Conservation (phyloP, 1,284 basidiomycete genomes). For the Vanrija sp. region DNA sequence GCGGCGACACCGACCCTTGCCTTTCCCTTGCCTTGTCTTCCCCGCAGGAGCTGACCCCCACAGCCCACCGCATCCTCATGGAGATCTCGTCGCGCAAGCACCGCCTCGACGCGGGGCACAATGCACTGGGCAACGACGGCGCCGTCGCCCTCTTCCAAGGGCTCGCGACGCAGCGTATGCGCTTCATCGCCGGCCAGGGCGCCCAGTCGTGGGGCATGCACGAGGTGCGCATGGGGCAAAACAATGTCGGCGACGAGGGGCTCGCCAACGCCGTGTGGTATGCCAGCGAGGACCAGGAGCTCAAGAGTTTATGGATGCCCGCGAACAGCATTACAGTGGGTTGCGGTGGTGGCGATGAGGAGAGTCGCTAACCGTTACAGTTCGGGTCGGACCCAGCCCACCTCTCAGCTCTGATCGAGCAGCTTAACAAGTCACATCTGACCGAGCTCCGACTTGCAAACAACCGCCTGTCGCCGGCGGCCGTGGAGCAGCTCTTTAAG, state of each 20-base stretch:
- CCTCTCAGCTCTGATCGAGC: conserved; percentile 10
- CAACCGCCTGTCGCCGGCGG: conserved; percentile 25
- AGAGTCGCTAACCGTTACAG: neutral
- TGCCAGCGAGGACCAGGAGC: conserved; percentile 26
- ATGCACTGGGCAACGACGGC: conserved; percentile 35
- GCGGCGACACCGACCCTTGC: neutral
- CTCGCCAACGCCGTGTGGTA: conserved; percentile 9
- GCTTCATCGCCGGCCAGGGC: conserved; percentile 5
- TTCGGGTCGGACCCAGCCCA: neutral
- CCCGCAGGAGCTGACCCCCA: neutral
- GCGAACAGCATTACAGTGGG: conserved; percentile 37
- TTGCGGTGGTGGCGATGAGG: neutral
- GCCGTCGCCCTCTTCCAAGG: conserved; percentile 35
- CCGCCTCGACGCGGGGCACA: conserved; percentile 40
- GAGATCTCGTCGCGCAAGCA: conserved; percentile 29
- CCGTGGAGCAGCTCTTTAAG: conserved; percentile 24
- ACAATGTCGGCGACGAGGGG: conserved; percentile 14
- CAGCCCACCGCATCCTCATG: conserved; percentile 34
- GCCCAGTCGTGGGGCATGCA: conserved; percentile 32
- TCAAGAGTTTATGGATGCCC: conserved; percentile 30
- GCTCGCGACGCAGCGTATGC: conserved; percentile 23
- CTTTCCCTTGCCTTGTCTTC: neutral
- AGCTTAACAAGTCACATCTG: conserved; percentile 30
- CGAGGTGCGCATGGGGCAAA: conserved; percentile 37
- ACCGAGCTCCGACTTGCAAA: conserved; percentile 29